Evolutionary conservation across 371 early-diverging fungal species (phyloP).

Genomic region (Mortierella sp.): DNA sequence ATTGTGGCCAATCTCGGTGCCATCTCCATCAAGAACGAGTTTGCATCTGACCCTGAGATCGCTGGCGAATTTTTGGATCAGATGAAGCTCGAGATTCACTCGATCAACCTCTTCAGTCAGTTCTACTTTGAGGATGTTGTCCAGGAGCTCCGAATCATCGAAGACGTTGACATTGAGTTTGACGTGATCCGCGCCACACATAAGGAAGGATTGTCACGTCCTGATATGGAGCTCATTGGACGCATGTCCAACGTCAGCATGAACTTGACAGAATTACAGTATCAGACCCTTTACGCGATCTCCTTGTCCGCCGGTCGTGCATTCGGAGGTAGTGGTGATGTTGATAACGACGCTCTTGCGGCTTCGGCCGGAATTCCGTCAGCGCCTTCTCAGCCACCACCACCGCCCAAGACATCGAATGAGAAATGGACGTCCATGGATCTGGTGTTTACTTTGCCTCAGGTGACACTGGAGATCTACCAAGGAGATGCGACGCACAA

Average conservation of each 20-base stretch:
- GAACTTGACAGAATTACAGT: constrained; percentile 84
- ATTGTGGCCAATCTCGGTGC: constrained; percentile 90
- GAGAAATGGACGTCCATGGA: constrained; percentile 55
- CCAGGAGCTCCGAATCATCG: constrained; percentile 78
- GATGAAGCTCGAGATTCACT: constrained; percentile 74
- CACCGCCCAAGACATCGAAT: constrained; percentile 19
- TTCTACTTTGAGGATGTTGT: constrained; percentile 53
- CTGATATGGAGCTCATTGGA: constrained; percentile 64
- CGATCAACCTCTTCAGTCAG: constrained; percentile 73
- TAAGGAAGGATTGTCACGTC: constrained; percentile 52
- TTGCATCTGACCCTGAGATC: constrained; percentile 56
- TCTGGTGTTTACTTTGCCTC: constrained; percentile 56
- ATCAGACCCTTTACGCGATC: constrained; percentile 75
- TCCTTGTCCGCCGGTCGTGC: constrained; percentile 67
- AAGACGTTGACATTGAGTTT: constrained; percentile 82
- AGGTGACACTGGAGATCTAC: constrained; percentile 77
- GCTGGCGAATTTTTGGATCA: constrained; percentile 57
- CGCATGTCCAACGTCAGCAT: constrained; percentile 81
- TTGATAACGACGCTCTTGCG: constrained; percentile 39
- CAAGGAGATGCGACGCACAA: constrained; percentile 62
- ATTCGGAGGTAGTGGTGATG: constrained; percentile 58
- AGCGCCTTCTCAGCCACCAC: constrained; percentile 21
- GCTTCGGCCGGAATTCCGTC: constrained; percentile 42
- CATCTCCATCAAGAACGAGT: constrained; percentile 83
- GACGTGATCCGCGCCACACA: constrained; percentile 61